A percentile compares a stretch with the other conserved stretches of the same genome.
These are phyloP conservation scores for Skeletonema tropicum DNA, from an alignment of 108 stramenopile species.

Conservation along the genomic window DNA sequence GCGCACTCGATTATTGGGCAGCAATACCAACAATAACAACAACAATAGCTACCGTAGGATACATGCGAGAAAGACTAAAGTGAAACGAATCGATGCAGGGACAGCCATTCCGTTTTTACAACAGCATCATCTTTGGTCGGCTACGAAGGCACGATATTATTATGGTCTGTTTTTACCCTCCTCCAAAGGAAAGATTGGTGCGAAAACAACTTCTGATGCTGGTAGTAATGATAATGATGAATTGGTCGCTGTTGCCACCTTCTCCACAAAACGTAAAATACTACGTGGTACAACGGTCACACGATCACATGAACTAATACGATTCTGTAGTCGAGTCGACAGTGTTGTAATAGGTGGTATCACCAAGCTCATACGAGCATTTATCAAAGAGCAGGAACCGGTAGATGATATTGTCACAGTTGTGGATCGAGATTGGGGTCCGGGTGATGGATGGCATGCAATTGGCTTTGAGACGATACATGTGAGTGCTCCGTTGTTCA, in stretches of 20 bases:
- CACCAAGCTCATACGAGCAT: conserved; percentile 50
- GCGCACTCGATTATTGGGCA: conserved; percentile 24
- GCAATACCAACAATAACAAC: neutral
- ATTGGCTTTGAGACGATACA: conserved; percentile 53
- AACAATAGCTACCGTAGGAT: neutral
- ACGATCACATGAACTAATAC: conserved; percentile 57
- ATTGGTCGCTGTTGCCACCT: conserved; percentile 57
- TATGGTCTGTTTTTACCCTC: conserved; percentile 46
- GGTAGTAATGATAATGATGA: conserved; percentile 11
- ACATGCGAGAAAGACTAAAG: conserved; percentile 53
- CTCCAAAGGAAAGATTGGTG: neutral
- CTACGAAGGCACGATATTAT: conserved; percentile 46
- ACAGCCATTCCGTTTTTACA: conserved; percentile 50
- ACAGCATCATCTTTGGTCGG: conserved; percentile 59
- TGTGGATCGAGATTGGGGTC: conserved; percentile 68
- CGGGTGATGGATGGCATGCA: conserved; percentile 43
- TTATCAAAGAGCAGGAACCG: conserved; percentile 32
- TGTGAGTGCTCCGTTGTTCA: conserved; percentile 42
- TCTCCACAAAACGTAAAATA: conserved; percentile 46
- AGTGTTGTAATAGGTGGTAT: conserved; percentile 54
- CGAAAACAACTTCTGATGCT: neutral
- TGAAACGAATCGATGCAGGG: conserved; percentile 21
- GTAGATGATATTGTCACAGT: conserved; percentile 62
- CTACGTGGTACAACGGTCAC: conserved; percentile 9
- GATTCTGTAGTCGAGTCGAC: conserved; percentile 50